Evolutionary conservation across 768 basidiomycete genomes (phyloP).

Genomic region (Chiua virens): DNA sequence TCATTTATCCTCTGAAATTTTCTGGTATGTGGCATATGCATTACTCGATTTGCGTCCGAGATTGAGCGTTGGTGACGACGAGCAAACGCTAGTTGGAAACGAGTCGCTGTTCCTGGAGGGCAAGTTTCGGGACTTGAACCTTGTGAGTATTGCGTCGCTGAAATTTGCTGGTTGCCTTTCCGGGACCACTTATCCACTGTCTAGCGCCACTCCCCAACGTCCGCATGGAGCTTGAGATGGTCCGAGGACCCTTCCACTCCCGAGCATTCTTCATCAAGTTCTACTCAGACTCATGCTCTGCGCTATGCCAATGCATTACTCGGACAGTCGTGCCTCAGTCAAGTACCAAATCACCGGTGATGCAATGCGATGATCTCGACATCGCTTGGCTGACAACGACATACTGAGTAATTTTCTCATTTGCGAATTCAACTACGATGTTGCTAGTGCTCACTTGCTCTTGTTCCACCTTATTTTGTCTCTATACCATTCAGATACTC

Average conservation of each 20-base stretch:
- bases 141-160: constrained; percentile 20
- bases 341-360: not conserved
- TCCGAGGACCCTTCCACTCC: not conserved
- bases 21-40: constrained; percentile 8
- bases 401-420: not conserved
- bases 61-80: not conserved
- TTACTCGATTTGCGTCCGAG: not conserved
- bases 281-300: not conserved
- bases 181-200: constrained; percentile 8
- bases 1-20: constrained; percentile 1
- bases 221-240: not conserved
- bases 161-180: constrained; percentile 11
- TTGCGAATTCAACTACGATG: not conserved
- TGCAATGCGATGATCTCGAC: constrained; percentile 1
- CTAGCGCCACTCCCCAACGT: constrained; percentile 4
- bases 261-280: constrained; percentile 10
- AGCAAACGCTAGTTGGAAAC: not conserved
- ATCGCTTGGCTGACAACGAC: constrained; percentile 12
- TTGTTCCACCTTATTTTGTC: not conserved
- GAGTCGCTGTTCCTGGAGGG: constrained; percentile 12
- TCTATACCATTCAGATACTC: too few relatives aligned
- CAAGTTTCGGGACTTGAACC: constrained; percentile 18
- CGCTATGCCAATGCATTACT: constrained; percentile 1
- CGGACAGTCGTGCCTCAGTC: not conserved
- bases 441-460: not conserved